These are phyloP conservation scores for Ambispora gerdemannii DNA, from an alignment of 192 early-diverging fungal species.

Conservation along the genomic window DNA sequence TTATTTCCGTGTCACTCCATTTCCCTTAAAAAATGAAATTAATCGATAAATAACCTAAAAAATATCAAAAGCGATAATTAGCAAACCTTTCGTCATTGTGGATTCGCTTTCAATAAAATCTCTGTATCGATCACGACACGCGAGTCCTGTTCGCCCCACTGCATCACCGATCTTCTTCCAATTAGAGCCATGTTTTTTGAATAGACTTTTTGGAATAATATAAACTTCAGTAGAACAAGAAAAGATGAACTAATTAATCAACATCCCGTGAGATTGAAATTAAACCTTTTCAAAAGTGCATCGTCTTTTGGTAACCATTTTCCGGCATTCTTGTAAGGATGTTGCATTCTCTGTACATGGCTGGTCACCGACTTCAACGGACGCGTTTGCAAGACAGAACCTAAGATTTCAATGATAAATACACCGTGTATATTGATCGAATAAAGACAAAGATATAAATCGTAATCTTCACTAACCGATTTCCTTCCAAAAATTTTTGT, in stretches of 20 bases:
- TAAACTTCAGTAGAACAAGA: too few relatives aligned
- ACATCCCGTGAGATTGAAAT: too few relatives aligned
- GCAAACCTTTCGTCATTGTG: neutral
- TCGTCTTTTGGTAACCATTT: neutral
- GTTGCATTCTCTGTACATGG: neutral
- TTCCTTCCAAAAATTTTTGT: neutral
- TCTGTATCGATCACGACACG: neutral
- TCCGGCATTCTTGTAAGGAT: neutral
- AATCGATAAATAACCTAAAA: neutral
- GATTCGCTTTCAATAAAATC: neutral
- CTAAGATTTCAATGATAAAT: neutral
- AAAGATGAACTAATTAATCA: too few relatives aligned
- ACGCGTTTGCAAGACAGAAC: neutral
- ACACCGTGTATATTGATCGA: neutral
- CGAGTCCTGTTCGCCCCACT: neutral
- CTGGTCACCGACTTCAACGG: neutral
- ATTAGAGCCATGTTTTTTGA: neutral
- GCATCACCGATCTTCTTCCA: neutral
- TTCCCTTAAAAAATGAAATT: neutral
- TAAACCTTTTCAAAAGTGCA: neutral
- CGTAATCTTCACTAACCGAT: neutral
- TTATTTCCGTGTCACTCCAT: neutral
- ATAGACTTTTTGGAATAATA: neutral
- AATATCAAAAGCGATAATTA: too few relatives aligned
- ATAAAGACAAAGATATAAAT: neutral